Evolutionary conservation across 306 rosid genomes (phyloP), one percentile per base, ranked within the genome.

Genomic region (Benincasa hispida): DNA sequence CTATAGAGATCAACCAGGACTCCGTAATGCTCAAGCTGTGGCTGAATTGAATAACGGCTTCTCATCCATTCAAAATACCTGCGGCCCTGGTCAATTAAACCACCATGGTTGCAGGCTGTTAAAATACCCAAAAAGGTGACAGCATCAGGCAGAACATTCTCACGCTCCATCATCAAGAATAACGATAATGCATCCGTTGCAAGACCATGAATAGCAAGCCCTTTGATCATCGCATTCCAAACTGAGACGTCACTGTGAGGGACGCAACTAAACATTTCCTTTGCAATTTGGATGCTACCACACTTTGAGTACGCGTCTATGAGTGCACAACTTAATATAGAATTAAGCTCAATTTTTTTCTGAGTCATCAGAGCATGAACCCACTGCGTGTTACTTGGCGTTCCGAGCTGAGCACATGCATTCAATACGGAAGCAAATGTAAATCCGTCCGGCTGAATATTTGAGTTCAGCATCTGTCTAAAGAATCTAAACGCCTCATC

Each of bases 201-300:
- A 77, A 84, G 93, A n/a, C 93, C 96, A 7, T 91, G 91, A 78
- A 80, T 79, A 5, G 93, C 96, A 35, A 91, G 77, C 56, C 93
- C 93, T 81, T 85, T 82, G 18, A 91, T 86, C 91, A 91, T 87
- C 57, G 90, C 88, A 79, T 91, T 91, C 93, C 93, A 91, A 83
- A 91, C 85, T 3, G 91, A 91, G 22, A 87, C 86, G 24, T 88
- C 83, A 82, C 81, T 70, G 2, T 72, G 88, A 45, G 4, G 79
- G 25, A 75, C 79, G 22, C 37, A 48, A 6, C 79, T 80, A 82
- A 91, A 91, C 76, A 91, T 76, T 42, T 45, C 83, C 28, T 59
- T 87, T 0, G 96, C 87, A 58, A 75, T 75, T 69, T 86, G 79
- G 32, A 91, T 86, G 80, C 85, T 87, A 76, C 93, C 90, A 14